Evolutionary conservation across 2,329 filamentous ascomycete genomes (phyloP).

Genomic region (Epichloe gansuensis): DNA sequence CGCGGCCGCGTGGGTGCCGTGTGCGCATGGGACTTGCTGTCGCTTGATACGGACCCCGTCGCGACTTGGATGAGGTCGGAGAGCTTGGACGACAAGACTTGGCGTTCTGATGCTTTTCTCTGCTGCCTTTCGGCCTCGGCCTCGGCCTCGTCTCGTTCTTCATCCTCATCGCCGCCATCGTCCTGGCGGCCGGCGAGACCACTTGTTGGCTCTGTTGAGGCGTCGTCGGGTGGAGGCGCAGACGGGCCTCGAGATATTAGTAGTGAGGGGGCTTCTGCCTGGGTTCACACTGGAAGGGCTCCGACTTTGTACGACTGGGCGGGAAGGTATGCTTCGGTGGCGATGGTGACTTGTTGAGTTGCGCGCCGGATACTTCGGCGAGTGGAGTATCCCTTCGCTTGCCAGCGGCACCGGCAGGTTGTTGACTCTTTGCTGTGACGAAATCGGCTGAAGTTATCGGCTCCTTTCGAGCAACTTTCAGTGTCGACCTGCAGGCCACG

Average conservation of each 20-base stretch:
- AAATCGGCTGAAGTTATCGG: slow-evolving; percentile 25
- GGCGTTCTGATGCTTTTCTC: slow-evolving; percentile 25
- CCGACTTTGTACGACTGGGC: slow-evolving; percentile 25
- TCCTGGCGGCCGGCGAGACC: neutral
- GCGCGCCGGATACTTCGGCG: slow-evolving; percentile 27
- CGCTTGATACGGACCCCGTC: neutral
- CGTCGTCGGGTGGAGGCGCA: slow-evolving; percentile 4
- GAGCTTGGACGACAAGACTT: slow-evolving; percentile 30
- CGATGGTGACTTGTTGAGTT: slow-evolving; percentile 29
- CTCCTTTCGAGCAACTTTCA: slow-evolving; percentile 9
- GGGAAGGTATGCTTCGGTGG: slow-evolving; percentile 15
- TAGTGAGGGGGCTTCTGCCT: slow-evolving; percentile 4
- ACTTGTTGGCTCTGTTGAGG: neutral
- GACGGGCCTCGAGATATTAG: slow-evolving; percentile 6
- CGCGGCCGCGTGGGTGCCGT: slow-evolving; percentile 15
- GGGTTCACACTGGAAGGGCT: slow-evolving; percentile 16
- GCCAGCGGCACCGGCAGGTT: slow-evolving; percentile 18
- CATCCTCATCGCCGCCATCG: slow-evolving; percentile 5
- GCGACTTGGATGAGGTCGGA: slow-evolving; percentile 27
- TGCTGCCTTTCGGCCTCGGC: slow-evolving; percentile 13
- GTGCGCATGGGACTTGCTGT: slow-evolving; percentile 7
- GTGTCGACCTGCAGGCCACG: neutral
- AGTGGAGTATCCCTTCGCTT: slow-evolving; percentile 23
- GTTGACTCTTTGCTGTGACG: slow-evolving; percentile 29
- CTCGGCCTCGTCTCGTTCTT: neutral